Evolutionary conservation across 148 eudicot genomes (phyloP).

Genomic region (Cornus florida): DNA sequence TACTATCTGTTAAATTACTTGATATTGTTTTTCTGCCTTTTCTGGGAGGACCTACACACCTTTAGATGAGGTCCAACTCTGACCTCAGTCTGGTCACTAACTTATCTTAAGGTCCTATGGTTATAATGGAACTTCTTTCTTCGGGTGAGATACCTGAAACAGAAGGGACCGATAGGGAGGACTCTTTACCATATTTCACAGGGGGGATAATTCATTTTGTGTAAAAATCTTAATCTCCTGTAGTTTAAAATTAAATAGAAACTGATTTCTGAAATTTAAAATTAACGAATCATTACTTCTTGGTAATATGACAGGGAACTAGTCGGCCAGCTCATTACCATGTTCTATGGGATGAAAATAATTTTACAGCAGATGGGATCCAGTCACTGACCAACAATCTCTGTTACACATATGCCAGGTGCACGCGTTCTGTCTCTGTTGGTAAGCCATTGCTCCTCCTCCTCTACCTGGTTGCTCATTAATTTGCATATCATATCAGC

Average conservation of each 20-base stretch:
- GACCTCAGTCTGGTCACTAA: too few species aligned
- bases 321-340: conserved; percentile 92
- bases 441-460: conserved; percentile 31
- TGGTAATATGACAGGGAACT: conserved; percentile 52
- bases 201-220: too few species aligned
- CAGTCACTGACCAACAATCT: conserved; percentile 76
- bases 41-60: background rate
- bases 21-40: background rate
- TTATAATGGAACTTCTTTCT: background rate
- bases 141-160: background rate
- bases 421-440: conserved; percentile 75
- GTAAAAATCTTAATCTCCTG: too few species aligned
- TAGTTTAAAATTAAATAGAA: too few species aligned
- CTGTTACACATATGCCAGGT: conserved; percentile 86
- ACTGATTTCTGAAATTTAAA: background rate
- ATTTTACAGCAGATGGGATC: conserved; percentile 71
- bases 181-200: background rate
- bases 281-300: background rate
- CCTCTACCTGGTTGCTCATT: background rate
- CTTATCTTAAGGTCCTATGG: background rate
- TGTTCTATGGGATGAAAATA: conserved; percentile 90
- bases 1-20: too few species aligned
- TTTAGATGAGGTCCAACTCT: background rate
- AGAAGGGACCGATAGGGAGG: too few species aligned
- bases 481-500: background rate